Evolutionary conservation across 306 rosid species (phyloP).

Genomic region (Canavalia ensiformis): DNA sequence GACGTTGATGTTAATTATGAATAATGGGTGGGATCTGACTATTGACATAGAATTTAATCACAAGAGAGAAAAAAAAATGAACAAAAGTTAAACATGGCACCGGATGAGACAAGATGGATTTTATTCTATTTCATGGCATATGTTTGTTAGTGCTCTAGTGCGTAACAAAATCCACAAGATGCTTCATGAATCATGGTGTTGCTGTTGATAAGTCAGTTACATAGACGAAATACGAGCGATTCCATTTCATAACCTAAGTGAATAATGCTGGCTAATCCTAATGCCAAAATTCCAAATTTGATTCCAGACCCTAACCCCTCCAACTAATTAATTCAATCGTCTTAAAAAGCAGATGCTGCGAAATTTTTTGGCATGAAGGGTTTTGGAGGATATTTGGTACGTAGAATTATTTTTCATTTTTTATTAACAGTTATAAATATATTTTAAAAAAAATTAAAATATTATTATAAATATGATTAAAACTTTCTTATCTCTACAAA

Average conservation of each 20-base stretch:
- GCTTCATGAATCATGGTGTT: constrained; percentile 48
- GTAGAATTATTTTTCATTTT: too few species aligned
- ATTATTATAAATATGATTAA: too few species aligned
- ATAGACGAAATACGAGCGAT: constrained; percentile 70
- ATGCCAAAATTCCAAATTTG: not conserved
- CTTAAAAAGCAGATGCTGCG: not conserved
- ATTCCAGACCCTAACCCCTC: not conserved
- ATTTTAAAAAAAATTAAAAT: too few species aligned
- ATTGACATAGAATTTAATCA: constrained; percentile 44
- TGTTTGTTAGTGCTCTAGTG: constrained; percentile 52
- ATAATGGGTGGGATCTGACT: constrained; percentile 76
- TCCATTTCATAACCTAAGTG: constrained; percentile 67
- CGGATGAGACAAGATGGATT: constrained; percentile 36
- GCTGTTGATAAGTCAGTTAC: constrained; percentile 74
- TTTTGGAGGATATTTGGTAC: too few species aligned
- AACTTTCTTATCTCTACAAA: too few species aligned
- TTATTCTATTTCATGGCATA: constrained; percentile 37
- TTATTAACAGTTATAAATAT: too few species aligned
- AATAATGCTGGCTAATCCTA: constrained; percentile 23
- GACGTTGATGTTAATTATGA: constrained; percentile 48
- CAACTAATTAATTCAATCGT: not conserved
- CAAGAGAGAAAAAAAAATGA: constrained; percentile 33
- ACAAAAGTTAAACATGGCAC: constrained; percentile 46
- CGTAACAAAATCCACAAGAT: constrained; percentile 56
- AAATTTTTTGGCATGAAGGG: not conserved